Conservation (phyloP, 352 stramenopile genomes). For the Pythium scleroteichum region DNA sequence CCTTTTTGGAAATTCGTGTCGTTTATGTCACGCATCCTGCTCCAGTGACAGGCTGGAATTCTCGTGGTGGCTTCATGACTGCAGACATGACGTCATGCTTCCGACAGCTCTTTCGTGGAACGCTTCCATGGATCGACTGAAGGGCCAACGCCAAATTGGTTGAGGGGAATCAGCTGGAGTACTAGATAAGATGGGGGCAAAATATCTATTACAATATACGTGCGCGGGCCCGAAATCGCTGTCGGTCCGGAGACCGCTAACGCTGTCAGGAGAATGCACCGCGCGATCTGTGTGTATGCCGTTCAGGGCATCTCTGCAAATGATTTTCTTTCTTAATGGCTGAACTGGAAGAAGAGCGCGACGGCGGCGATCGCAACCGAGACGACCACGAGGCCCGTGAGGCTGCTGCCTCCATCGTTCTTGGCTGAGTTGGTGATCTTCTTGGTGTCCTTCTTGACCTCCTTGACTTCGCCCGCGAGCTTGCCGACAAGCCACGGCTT, state of each 20-base stretch:
- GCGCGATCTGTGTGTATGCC: not conserved
- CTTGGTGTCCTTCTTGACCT: constrained; percentile 32
- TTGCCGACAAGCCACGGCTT: constrained; percentile 92
- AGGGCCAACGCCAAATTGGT: too few relatives aligned
- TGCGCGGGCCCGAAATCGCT: not conserved
- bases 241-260: not conserved
- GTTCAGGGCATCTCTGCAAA: not conserved
- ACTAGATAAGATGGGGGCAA: constrained; percentile 3
- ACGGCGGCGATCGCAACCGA: constrained; percentile 46
- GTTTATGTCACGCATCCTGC: not conserved
- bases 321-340: constrained; percentile 14
- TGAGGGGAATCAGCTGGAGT: too few relatives aligned
- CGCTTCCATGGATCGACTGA: not conserved
- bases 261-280: not conserved
- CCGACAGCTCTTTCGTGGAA: not conserved
- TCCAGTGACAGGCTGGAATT: constrained; percentile 18
- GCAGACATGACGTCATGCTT: constrained; percentile 24
- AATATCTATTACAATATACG: constrained; percentile 34
- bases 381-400: constrained; percentile 51
- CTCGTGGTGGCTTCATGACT: constrained; percentile 19
- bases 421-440: constrained; percentile 24
- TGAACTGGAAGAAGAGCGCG: constrained; percentile 69
- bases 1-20: constrained; percentile 1
- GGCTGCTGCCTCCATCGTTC: constrained; percentile 46
- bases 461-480: constrained; percentile 75